These are phyloP conservation scores for Lodderomyces metapsilosis DNA, from an alignment of 1,139 yeast species.

Conservation along the genomic window DNA sequence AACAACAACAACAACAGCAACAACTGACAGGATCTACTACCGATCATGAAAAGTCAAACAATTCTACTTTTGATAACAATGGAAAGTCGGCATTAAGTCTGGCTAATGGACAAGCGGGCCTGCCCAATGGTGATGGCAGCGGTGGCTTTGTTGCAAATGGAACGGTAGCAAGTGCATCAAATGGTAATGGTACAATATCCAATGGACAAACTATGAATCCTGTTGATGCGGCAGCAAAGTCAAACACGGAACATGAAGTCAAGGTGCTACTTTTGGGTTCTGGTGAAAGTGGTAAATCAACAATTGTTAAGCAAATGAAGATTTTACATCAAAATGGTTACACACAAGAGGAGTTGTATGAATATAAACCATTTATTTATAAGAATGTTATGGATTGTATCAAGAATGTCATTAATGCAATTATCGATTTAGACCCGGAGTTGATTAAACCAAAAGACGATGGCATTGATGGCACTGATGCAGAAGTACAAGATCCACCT, in stretches of 20 bases:
- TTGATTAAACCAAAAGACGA: constrained; percentile 30
- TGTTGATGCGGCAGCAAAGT: constrained; percentile 13
- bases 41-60: constrained; percentile 1
- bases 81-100: constrained; percentile 2
- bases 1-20: neutral
- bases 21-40: constrained; percentile 6
- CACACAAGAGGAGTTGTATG: constrained; percentile 58
- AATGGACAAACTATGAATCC: constrained; percentile 11
- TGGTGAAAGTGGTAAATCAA: constrained; percentile 79
- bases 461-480: constrained; percentile 8
- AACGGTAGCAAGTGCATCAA: constrained; percentile 1
- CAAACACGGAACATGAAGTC: constrained; percentile 37
- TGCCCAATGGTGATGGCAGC: constrained; percentile 2
- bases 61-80: constrained; percentile 7
- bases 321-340: constrained; percentile 73
- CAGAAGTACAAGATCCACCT: constrained; percentile 7
- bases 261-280: constrained; percentile 71
- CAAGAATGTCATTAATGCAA: constrained; percentile 57
- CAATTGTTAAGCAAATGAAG: constrained; percentile 73
- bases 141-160: too few species aligned
- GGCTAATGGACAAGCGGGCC: constrained; percentile 4
- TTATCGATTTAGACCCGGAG: constrained; percentile 49
- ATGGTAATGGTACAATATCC: constrained; percentile 7
- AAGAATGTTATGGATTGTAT: constrained; percentile 69
- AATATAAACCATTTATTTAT: constrained; percentile 68